Evolutionary conservation across 768 basidiomycete species (phyloP).

Genomic region (Pleurotus tuber-regium): DNA sequence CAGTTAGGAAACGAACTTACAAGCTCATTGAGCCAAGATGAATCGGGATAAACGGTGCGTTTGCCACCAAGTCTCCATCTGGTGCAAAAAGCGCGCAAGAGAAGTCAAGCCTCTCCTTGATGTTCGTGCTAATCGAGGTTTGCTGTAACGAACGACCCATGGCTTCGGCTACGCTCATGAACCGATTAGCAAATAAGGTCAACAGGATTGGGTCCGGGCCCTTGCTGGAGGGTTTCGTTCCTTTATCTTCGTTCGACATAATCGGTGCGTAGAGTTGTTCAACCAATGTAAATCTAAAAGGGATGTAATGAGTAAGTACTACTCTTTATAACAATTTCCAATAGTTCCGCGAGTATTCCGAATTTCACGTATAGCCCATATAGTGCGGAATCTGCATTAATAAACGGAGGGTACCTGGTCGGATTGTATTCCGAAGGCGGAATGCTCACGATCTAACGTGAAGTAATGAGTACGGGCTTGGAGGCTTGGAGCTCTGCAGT

Average conservation of each 20-base stretch:
- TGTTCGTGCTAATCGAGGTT: slow-evolving; percentile 91
- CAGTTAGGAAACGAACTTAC: slow-evolving; percentile 40
- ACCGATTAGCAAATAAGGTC: slow-evolving; percentile 92
- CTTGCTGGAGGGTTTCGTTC: slow-evolving; percentile 23
- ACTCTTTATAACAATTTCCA: too few species aligned
- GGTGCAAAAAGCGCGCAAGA: slow-evolving; percentile 94
- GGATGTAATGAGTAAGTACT: too few species aligned
- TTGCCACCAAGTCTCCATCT: slow-evolving; percentile 93
- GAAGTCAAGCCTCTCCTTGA: slow-evolving; percentile 94
- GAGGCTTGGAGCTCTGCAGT: too few species aligned
- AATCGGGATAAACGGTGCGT: slow-evolving; percentile 89
- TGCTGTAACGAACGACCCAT: slow-evolving; percentile 92
- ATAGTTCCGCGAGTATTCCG: too few species aligned
- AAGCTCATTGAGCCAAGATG: slow-evolving; percentile 90
- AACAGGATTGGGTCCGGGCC: slow-evolving; percentile 84
- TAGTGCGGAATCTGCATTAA: too few species aligned
- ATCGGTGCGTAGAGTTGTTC: background rate
- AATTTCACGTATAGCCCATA: too few species aligned
- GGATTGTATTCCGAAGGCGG: too few species aligned
- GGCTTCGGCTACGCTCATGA: slow-evolving; percentile 97
- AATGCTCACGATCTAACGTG: too few species aligned
- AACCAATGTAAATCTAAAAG: too few species aligned
- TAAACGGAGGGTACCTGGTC: too few species aligned
- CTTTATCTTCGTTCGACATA: slow-evolving; percentile 11
- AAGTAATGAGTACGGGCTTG: too few species aligned